Base-by-base conservation (phyloP, 768 basidiomycete genomes). In the Suillus cothurnatus region DNA sequence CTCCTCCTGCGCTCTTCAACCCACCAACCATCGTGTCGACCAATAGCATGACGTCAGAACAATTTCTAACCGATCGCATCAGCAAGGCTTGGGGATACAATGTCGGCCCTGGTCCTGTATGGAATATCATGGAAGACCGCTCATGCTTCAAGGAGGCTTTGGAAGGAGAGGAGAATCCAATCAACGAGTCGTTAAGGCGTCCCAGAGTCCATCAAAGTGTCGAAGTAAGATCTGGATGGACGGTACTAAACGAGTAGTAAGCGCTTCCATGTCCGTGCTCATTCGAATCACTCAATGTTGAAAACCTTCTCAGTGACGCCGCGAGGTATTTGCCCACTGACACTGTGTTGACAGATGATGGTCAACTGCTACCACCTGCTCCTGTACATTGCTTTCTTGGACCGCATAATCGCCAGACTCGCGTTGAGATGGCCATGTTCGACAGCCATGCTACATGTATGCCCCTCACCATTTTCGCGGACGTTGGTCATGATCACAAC, bases 111-210 rank as follows among this genome's bases (percentile, higher is more conserved):
- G 93, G 93, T 0, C 91, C 92, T 1, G 70, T 92, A 7, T 94
- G 92, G 92, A 89, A 93, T 65, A 74, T 93, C 41, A 76, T 84
- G 50, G 93, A 95, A 71, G 93, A 95, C 68, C 77, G 91, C 59
- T 86, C 84, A 1, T 94, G 90, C 85, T 94, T 81, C 74, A 93
- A 91, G 71, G 93, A 94, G 69, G 81, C 84, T 4, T 65, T 72
- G 38, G 36, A 36, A 28, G 64, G 71, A 14, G 76, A 77, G 3
- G 66, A 73, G 11, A 66, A 69, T 32, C n/a, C 66, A 12, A 80
- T 80, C 60, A 74, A 71, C 1, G 90, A 91, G 68, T 81, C 74
- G 12, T 80, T 74, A 41, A 80, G 87, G 21, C 79, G 89, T 61
- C 92, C 91, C 4, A 80, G 80, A 62, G 91, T 92, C 2, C 81